Evolutionary conservation across 75 land plant genomes (phyloP).

Genomic region (Cunninghamia lanceolata): DNA sequence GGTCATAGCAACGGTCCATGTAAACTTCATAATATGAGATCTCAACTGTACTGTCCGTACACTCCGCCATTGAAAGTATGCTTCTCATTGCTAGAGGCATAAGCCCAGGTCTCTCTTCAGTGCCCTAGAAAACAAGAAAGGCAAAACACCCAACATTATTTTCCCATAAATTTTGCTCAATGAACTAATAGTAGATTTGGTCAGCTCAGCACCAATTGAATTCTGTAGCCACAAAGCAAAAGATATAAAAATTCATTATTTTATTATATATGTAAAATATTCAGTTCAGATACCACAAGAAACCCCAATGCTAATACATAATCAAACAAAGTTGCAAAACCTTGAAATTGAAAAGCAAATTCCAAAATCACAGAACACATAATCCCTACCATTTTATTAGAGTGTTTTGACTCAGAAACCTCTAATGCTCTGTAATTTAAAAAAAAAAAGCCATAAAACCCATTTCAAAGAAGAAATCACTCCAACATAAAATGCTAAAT

Average conservation of each 20-base stretch:
- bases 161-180: neutral
- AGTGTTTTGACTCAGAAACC: neutral
- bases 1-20: constrained; percentile 89
- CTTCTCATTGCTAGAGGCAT: constrained; percentile 67
- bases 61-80: constrained; percentile 46
- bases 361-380: neutral
- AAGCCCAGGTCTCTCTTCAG: constrained; percentile 63
- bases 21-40: constrained; percentile 94
- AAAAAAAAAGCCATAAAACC: neutral
- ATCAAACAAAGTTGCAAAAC: neutral
- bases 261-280: neutral
- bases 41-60: constrained; percentile 31
- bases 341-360: neutral
- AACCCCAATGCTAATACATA: neutral
- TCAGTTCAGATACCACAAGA: neutral
- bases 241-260: neutral
- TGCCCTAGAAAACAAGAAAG: constrained; percentile 49
- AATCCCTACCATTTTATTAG: neutral
- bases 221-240: neutral
- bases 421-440: neutral
- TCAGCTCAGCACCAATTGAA: neutral
- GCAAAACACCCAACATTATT: neutral
- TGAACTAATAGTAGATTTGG: neutral
- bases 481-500: neutral
- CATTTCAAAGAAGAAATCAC: neutral